These are phyloP conservation scores for Suillus cothurnatus DNA, from an alignment of 768 basidiomycete species.

Conservation along the genomic window DNA sequence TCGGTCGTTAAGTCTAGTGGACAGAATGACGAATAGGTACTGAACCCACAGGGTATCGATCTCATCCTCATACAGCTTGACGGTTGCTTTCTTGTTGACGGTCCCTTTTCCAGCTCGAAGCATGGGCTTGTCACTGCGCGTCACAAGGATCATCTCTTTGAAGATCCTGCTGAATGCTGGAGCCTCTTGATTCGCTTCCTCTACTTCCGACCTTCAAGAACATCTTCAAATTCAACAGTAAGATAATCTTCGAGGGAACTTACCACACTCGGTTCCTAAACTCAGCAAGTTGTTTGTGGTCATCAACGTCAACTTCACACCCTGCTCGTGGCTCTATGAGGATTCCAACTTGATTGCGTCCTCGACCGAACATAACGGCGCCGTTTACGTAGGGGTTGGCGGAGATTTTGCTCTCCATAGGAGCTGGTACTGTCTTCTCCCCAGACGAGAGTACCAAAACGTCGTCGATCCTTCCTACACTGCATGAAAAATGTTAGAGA, in stretches of 20 bases:
- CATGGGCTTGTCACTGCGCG: slow-evolving; percentile 44
- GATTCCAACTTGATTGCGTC: slow-evolving; percentile 34
- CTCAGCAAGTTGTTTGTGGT: slow-evolving; percentile 25
- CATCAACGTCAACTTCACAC: slow-evolving; percentile 21
- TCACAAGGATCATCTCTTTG: slow-evolving; percentile 55
- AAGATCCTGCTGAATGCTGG: slow-evolving; percentile 48
- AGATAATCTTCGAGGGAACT: neutral
- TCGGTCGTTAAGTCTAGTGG: neutral
- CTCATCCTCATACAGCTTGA: slow-evolving; percentile 44
- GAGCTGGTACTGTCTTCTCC: slow-evolving; percentile 27
- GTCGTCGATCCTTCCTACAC: slow-evolving; percentile 37
- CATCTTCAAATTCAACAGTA: neutral
- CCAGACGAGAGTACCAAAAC: slow-evolving; percentile 32
- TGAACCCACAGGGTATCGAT: slow-evolving; percentile 47
- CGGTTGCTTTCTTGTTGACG: slow-evolving; percentile 40
- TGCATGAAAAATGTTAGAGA: neutral
- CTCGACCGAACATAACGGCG: slow-evolving; percentile 36
- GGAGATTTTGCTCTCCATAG: slow-evolving; percentile 29
- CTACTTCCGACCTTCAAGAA: slow-evolving; percentile 38
- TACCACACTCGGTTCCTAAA: slow-evolving; percentile 37
- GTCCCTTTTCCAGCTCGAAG: slow-evolving; percentile 49
- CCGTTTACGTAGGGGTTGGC: slow-evolving; percentile 24
- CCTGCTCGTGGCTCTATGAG: slow-evolving; percentile 30
- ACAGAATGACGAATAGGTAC: neutral
- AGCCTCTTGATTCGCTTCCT: slow-evolving; percentile 44